phyloP scores from a whole-genome alignment of 2,329 filamentous ascomycete genomes.

The Colletotrichum spinosum region DNA sequence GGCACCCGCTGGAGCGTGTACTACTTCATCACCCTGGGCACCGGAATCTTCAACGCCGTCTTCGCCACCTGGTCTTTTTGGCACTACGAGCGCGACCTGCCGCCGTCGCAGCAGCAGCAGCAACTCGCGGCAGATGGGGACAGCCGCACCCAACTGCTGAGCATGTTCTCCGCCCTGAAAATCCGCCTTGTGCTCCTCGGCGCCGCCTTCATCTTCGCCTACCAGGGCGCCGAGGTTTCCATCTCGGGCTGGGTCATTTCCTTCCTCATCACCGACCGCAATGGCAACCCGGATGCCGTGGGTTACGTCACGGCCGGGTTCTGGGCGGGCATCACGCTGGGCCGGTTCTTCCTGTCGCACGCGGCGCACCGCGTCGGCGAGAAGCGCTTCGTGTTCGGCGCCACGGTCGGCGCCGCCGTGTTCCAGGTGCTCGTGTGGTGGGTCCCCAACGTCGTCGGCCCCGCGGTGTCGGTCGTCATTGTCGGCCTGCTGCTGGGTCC shows the following conservation, averaged over 20 bases:
- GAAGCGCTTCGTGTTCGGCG: conserved; percentile 73
- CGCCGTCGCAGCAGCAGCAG: conserved; percentile 27
- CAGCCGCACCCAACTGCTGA: conserved; percentile 46
- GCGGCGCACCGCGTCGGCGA: conserved; percentile 77
- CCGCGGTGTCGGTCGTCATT: conserved; percentile 75
- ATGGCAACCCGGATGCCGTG: conserved; percentile 76
- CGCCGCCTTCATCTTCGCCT: conserved; percentile 85
- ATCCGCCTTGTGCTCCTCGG: conserved; percentile 76
- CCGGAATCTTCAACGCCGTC: conserved; percentile 67
- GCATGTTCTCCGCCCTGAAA: conserved; percentile 61
- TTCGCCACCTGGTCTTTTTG: conserved; percentile 76
- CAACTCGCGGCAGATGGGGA: conserved; percentile 40
- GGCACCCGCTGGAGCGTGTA: conserved; percentile 76
- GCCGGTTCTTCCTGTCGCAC: conserved; percentile 77
- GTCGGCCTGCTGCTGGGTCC: conserved; percentile 83
- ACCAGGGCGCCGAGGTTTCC: conserved; percentile 86
- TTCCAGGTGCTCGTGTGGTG: conserved; percentile 85
- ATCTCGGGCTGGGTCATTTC: conserved; percentile 90
- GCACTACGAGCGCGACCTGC: conserved; percentile 72
- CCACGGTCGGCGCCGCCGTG: conserved; percentile 69
- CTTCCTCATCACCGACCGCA: conserved; percentile 79
- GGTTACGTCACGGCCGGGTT: conserved; percentile 83
- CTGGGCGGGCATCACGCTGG: conserved; percentile 80
- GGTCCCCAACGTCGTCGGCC: conserved; percentile 78
- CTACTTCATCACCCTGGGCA: conserved; percentile 74